These are phyloP conservation scores for Ceratobasidium sp. DNA, from an alignment of 1,284 basidiomycete genomes.

Conservation along the genomic window DNA sequence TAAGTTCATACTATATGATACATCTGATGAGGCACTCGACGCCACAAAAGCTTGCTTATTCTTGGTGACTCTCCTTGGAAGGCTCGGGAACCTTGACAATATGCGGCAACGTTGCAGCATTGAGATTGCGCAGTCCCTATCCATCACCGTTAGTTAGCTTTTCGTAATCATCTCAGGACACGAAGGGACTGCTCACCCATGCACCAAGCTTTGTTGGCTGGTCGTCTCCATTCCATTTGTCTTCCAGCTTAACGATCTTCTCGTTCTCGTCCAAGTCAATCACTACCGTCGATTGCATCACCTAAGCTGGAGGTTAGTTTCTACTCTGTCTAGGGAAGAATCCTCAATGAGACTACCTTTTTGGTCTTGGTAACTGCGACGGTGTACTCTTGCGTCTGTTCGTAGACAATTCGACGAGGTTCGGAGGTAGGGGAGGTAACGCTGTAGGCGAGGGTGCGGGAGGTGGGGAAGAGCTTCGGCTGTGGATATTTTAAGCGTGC, in stretches of 20 bases:
- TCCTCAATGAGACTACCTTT: slow-evolving; percentile 56
- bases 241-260: slow-evolving; percentile 67
- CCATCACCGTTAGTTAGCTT: not conserved
- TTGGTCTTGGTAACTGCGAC: slow-evolving; percentile 62
- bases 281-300: slow-evolving; percentile 67
- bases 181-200: slow-evolving; percentile 46
- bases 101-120: slow-evolving; percentile 61
- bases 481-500: slow-evolving; percentile 48
- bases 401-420: slow-evolving; percentile 64
- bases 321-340: too few relatives aligned
- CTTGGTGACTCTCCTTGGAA: not conserved
- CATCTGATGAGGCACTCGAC: too few relatives aligned
- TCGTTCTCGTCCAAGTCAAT: slow-evolving; percentile 72
- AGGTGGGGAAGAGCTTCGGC: slow-evolving; percentile 66
- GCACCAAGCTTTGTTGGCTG: slow-evolving; percentile 62
- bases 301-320: slow-evolving; percentile 48
- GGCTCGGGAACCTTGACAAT: slow-evolving; percentile 47
- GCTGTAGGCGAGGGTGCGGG: slow-evolving; percentile 62
- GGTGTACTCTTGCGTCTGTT: slow-evolving; percentile 71
- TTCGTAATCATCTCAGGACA: not conserved
- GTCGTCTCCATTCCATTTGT: slow-evolving; percentile 71
- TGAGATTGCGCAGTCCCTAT: slow-evolving; percentile 60
- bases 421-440: slow-evolving; percentile 68
- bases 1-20: too few relatives aligned
- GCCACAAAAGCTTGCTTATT: not conserved